These are phyloP conservation scores for Teunomyces stri DNA, from an alignment of 805 yeast species.

Conservation along the genomic window DNA sequence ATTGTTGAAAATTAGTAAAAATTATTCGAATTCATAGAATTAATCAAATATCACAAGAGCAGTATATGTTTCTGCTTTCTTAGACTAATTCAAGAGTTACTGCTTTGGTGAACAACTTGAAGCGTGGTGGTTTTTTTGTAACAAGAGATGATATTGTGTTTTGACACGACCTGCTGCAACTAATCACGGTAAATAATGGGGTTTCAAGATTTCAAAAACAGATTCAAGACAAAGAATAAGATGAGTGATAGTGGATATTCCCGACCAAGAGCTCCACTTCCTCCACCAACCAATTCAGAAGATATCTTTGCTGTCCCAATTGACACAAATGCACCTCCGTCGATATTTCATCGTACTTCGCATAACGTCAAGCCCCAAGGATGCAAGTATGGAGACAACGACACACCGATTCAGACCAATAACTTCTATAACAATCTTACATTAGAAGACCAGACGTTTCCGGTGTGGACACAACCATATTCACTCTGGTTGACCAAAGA, in stretches of 20 bases:
- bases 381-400: conserved; percentile 17
- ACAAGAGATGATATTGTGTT: no score
- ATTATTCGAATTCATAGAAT: no score
- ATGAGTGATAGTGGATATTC: not conserved
- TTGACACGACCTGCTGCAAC: conserved; percentile 5
- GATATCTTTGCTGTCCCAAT: conserved; percentile 45
- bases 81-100: no score
- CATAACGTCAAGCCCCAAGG: conserved; percentile 39
- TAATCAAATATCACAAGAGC: no score
- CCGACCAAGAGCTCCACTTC: conserved; percentile 4
- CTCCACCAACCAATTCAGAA: not conserved
- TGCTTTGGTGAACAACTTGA: not conserved
- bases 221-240: conserved; percentile 15
- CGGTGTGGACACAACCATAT: conserved; percentile 83
- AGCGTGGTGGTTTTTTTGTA: not conserved
- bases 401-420: conserved; percentile 63
- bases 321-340: conserved; percentile 42
- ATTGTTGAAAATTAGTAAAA: no score
- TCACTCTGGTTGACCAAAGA: conserved; percentile 64
- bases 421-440: conserved; percentile 75
- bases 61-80: no score
- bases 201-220: conserved; percentile 24
- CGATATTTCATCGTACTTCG: conserved; percentile 32
- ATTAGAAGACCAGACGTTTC: conserved; percentile 61
- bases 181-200: conserved; percentile 16